Base-by-base conservation (phyloP, 2,329 filamentous ascomycete species). In the Sclerotinia subarctica region DNA sequence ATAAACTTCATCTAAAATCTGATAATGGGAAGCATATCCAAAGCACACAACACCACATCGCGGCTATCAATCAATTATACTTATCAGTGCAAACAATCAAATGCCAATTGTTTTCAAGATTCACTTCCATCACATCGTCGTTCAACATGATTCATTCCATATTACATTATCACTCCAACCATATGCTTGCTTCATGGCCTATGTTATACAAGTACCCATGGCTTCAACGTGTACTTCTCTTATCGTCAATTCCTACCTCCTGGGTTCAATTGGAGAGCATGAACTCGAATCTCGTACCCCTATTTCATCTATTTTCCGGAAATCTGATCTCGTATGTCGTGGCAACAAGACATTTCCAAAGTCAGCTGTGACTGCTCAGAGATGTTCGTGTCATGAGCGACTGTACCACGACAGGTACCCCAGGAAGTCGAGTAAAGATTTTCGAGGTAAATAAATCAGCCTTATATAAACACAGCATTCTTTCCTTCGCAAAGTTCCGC, bases 221-320 rank as follows among this genome's bases (percentile, higher is more conserved):
- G 7, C 10, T n/a, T 11, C 5, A 44, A 21, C 56, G 19, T 58
- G 35, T 58, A 15, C 56, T 58, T 46, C 19, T 29, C 24, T 13
- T 17, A 29, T 59, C 56, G 38, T 59, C 15, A 59, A 46, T 59
- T 46, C 56, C 19, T 59, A 59, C 56, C 56, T 29, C 38, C 19
- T 17, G 6, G 42, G 15, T 21, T 21, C 17, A 29, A 46, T 59
- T 1, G 0, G 6, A 26, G n/a, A 8, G 29, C 24, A 59, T 24
- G 26, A 59, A 29, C n/a, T 58, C 35, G 56, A 46, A 29, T 59
- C 38, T 46, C 4, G 56, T 59, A 29, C 17, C 10, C 21, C 56
- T 21, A 19, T 35, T 59, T 46, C 38, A 46, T 59, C 24, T 29
- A 46, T 59, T 59, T 29, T 8, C 56, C 56, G 56, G n/a, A 11